Evolutionary conservation across 202 grass and related monocot species (phyloP).

Genomic region (Brachypodium distachyon): DNA sequence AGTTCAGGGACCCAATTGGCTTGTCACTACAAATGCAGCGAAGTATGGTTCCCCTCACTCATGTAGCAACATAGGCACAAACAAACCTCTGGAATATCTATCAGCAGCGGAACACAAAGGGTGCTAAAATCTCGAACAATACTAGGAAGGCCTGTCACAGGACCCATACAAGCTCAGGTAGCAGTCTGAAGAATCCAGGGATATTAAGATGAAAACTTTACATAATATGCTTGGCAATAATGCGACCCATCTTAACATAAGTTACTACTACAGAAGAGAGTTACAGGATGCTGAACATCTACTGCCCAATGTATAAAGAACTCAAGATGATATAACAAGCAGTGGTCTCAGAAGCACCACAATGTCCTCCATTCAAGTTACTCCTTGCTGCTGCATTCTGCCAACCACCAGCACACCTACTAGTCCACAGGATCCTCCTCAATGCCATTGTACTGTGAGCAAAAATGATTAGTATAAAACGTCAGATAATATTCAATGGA

Average conservation of each 20-base stretch:
- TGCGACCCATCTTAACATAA: background rate
- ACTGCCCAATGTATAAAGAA: background rate
- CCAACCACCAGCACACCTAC: slow-evolving; percentile 1
- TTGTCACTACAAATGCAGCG: background rate
- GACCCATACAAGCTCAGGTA: background rate
- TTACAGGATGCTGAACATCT: background rate
- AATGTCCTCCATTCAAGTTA: background rate
- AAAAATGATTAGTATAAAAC: background rate
- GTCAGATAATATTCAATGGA: background rate
- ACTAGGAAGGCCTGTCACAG: background rate
- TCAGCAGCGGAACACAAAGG: background rate
- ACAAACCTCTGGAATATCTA: background rate
- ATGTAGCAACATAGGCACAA: background rate
- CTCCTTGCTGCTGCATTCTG: slow-evolving; percentile 12
- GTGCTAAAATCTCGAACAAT: background rate
- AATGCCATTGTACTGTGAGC: slow-evolving; percentile 43
- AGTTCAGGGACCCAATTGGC: background rate
- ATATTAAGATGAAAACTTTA: background rate
- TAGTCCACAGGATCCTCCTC: slow-evolving; percentile 45
- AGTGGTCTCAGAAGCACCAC: background rate
- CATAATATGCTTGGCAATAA: background rate
- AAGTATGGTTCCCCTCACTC: background rate
- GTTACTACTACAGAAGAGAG: background rate
- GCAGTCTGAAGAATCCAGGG: background rate
- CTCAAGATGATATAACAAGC: background rate